Base-by-base conservation (phyloP, 176 grass and related monocot species). In the Avena atlantica region DNA sequence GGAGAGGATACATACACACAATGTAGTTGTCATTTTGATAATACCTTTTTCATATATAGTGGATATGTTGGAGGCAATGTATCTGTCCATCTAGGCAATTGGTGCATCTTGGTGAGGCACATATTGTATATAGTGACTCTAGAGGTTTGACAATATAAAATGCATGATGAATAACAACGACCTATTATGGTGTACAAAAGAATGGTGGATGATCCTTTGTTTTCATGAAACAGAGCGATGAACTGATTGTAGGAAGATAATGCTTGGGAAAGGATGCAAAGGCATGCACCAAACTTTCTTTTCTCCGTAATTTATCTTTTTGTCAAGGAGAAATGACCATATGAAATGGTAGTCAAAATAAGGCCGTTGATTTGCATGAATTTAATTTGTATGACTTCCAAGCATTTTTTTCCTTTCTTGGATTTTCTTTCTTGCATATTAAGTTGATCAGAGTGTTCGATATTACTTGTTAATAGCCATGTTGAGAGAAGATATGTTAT, bases 11-110 rank as follows among this genome's bases (percentile, higher is more conserved):
- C 48, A 50, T 0, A 12, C 48, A 11, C 48, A 50, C 48, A 50
- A 50, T 12, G 48, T 57, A 17, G 53, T 5, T 57, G 53, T 57
- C 53, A 57, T 57, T 57, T 57, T 17, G 15, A 60, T 60, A 60
- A 5, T 70, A 9, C 4, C 34, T 27, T 79, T 61, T 61, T 59
- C 9, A 27, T 52, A 27, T 9, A 45, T 21, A 5, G 2, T 2
- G 17, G 4, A 23, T 69, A 31, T 19, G 51, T 49, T 49, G 50
- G 40, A 5, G 72, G 17, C 16, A 5, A 48, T 36, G 24, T 20
- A 56, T 31, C 57, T 84, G 12, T 59, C 34, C 15, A 20, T 8
- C 15, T 64, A 76, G 78, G 83, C 15, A 76, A 31, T 40, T 76
- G 25, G 25, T 27, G 23, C 14, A 68, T 76, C 29, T 12, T 48